phyloP scores from a whole-genome alignment of 1,284 basidiomycete genomes.

The Rhodotorula sp. region DNA sequence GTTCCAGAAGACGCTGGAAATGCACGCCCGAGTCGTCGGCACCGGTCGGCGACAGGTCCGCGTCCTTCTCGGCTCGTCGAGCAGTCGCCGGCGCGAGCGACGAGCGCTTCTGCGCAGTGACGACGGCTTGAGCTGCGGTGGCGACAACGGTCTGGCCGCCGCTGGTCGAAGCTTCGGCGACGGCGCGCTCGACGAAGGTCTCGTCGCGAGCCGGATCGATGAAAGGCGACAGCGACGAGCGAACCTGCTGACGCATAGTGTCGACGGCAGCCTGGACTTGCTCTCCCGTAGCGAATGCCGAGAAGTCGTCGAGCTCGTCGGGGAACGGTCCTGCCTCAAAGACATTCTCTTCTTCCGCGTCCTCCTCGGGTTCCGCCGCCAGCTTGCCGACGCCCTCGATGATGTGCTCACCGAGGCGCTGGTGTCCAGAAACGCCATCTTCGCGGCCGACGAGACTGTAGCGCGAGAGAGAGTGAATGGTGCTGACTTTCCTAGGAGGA shows the following conservation, averaged over 20 bases:
- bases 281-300: not conserved
- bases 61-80: not conserved
- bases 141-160: not conserved
- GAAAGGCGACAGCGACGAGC: not conserved
- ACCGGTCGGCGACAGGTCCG: not conserved
- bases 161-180: not conserved
- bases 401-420: too few species aligned
- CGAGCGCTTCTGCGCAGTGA: not conserved
- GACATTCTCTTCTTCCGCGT: not conserved
- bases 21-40: constrained; percentile 16
- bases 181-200: constrained; percentile 7
- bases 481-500: too few species aligned
- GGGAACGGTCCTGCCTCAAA: not conserved
- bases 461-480: too few species aligned
- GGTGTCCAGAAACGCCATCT: too few species aligned
- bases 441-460: too few species aligned
- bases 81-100: not conserved
- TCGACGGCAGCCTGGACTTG: not conserved
- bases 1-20: not conserved
- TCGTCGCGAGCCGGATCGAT: constrained; percentile 8
- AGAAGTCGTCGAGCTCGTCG: not conserved
- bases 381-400: too few species aligned
- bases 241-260: not conserved
- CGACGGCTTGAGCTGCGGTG: not conserved
- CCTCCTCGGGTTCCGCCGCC: not conserved